Base-by-base conservation (phyloP, 2,329 filamentous ascomycete species). In the Aspergillus bombycis region DNA sequence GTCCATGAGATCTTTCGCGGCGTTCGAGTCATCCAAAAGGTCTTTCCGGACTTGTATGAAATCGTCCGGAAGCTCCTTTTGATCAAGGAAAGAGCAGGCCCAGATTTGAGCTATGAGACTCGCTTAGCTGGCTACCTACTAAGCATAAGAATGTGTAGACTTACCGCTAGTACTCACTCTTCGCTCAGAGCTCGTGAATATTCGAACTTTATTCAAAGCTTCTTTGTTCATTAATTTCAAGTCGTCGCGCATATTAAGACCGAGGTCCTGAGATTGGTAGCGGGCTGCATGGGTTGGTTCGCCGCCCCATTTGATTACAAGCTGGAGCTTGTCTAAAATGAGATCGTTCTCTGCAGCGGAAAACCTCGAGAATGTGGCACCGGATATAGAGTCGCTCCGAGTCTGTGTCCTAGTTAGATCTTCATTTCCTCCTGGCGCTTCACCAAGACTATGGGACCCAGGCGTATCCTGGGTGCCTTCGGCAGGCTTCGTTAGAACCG, bases 271-370 rank as follows among this genome's bases (percentile, higher is more conserved):
- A 1, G 95, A 89, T 78, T 99, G 95, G 75, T 99, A 98, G 57
- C 95, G 88, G 36, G 95, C 96, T 32, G 95, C 97, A 78, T 99
- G 96, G 0, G 95, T 99, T 14, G 96, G 95, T 77, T 99, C 95
- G 46, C 95, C 95, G 69, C 95, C 95, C 96, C 95, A 99, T 75
- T 99, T 99, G 78, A 99, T 95, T 70, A 99, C 96, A 45, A 99
- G 86, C 77, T 99, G 95, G 38, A 99, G 82, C 78, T 99, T 99
- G 77, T 99, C 96, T 2, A 99, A 85, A 1, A 97, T 91, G 56
- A 98, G 85, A 72, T 94, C 93, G 75, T 98, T 93, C 75, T 98
- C 95, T 19, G 89, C 93, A 0, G 95, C 94, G 8, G 94, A 95
- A 65, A 96, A 96, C 65, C 96, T 91, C 26, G 94, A 98, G 81